phyloP scores from a whole-genome alignment of 2,329 filamentous ascomycete genomes.

The Talaromyces sp. region DNA sequence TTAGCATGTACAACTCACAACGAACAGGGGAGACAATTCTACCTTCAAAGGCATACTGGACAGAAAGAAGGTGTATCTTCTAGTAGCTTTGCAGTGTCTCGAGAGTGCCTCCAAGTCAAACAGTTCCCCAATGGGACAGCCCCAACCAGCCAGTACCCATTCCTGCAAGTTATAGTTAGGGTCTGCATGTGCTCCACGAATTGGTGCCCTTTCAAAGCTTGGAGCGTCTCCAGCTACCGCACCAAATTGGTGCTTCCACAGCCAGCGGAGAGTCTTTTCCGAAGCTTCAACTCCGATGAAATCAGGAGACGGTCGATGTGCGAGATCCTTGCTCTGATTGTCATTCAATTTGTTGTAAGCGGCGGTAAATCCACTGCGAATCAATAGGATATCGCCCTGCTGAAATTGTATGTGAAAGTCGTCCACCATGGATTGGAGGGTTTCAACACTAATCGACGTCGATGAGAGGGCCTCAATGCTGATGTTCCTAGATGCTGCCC shows the following conservation, averaged over 20 bases:
- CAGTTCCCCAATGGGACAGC: not conserved
- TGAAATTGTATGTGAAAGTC: not conserved
- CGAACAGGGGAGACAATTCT: not conserved
- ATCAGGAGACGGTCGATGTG: not conserved
- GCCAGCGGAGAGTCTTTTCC: not conserved
- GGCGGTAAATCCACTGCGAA: not conserved
- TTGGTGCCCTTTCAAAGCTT: not conserved
- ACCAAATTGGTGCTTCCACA: not conserved
- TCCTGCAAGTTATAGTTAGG: not conserved
- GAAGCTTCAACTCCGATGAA: not conserved
- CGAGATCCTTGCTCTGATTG: not conserved
- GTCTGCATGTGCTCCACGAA: not conserved
- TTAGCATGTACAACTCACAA: not conserved
- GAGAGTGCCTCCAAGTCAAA: not conserved
- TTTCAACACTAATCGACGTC: not conserved
- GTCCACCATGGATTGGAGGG: not conserved
- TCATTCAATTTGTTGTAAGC: not conserved
- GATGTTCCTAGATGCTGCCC: not conserved
- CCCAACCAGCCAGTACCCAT: not conserved
- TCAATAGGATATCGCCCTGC: not conserved
- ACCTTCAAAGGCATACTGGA: not conserved
- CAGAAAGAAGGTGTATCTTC: not conserved
- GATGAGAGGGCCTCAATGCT: not conserved
- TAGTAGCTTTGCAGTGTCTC: not conserved
- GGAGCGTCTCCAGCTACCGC: not conserved